Percentiles rank a stretch among this genome's conserved stretches.
Conservation (phyloP, 192 early-diverging fungal genomes). For the Entomortierella lignicola region DNA sequence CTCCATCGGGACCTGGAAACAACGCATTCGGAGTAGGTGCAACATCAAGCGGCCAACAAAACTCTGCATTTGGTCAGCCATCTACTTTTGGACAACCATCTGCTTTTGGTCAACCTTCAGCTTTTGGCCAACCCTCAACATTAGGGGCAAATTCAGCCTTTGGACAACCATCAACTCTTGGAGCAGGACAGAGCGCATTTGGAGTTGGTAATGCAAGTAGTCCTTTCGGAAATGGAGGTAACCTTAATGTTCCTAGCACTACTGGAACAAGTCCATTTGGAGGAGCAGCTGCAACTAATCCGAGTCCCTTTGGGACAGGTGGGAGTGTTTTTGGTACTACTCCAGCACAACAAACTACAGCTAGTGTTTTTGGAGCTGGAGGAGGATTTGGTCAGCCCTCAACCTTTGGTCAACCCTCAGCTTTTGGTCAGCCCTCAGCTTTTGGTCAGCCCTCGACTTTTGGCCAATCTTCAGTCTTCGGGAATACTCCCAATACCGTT, state of each 20-base stretch:
- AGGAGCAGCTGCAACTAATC: background rate
- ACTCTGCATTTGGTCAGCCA: slow-evolving; percentile 39
- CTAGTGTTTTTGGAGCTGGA: slow-evolving; percentile 31
- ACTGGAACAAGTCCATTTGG: no score
- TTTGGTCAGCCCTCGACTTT: slow-evolving; percentile 34
- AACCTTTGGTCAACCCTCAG: slow-evolving; percentile 18
- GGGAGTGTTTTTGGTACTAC: background rate
- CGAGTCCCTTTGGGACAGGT: slow-evolving; percentile 27
- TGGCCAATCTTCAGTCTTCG: slow-evolving; percentile 4
- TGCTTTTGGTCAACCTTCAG: slow-evolving; percentile 25
- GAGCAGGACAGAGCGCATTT: slow-evolving; percentile 1
- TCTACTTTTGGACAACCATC: slow-evolving; percentile 11
- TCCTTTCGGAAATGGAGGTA: no score
- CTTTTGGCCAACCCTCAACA: slow-evolving; percentile 17
- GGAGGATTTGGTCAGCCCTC: slow-evolving; percentile 32
- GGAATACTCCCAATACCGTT: no score
- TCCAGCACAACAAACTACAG: background rate
- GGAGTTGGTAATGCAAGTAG: background rate
- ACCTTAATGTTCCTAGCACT: no score
- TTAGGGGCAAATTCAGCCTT: slow-evolving; percentile 15
- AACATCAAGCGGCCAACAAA: no score
- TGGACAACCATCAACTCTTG: slow-evolving; percentile 9
- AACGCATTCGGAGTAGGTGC: slow-evolving; percentile 21
- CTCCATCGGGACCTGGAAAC: slow-evolving; percentile 7
- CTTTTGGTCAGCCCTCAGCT: slow-evolving; percentile 8